Evolutionary conservation across 2,329 filamentous ascomycete species (phyloP), one percentile per base, ranked within the genome.

Genomic region (Cadophora sp.): DNA sequence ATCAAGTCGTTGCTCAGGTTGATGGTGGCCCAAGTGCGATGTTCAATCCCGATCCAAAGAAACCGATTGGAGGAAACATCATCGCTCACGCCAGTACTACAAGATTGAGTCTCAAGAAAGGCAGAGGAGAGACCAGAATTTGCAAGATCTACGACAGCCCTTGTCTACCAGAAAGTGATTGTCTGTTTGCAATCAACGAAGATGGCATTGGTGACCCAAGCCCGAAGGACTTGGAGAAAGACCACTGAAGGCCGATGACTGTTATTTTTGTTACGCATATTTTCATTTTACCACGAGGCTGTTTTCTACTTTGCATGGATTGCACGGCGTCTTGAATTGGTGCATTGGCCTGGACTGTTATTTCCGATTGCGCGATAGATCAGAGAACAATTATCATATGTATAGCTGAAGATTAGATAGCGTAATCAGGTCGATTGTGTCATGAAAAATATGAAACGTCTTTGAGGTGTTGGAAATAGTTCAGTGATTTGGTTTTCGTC

Each of bases 101-200:
- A 1, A 87, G 96, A 77, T 86, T 99, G 75, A 97, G 94, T 77
- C 80, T 99, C 78, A 97, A 97, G 84, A 99, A 99, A 81, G 97
- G 96, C 1, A 87, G 96, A 65, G 96, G 88, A 34, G 96, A 99
- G 84, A 99, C 96, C 26, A 89, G 96, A 83, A 93, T 99, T 73
- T 97, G 96, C 83, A 99, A 98, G 85, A 99, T 99, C 71, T 99
- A 99, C 79, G 97, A 99, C 81, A 98, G 94, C 75, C 96, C 96
- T 1, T 99, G 96, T 80, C 83, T 99, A 72, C 96, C 96, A 0
- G 96, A 99, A 82, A 97, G 93, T 76, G 97, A 99, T 80, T 97
- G 93, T 78, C 82, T 98, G 74, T 99, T 99, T 81, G 95, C 96
- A 58, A 99, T 99, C 79, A 93, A 93, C 67, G 97, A 98, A 80